Evolutionary conservation across 169 alveolate genomes (phyloP).

Genomic region (Cryptosporidium meleagridis): DNA sequence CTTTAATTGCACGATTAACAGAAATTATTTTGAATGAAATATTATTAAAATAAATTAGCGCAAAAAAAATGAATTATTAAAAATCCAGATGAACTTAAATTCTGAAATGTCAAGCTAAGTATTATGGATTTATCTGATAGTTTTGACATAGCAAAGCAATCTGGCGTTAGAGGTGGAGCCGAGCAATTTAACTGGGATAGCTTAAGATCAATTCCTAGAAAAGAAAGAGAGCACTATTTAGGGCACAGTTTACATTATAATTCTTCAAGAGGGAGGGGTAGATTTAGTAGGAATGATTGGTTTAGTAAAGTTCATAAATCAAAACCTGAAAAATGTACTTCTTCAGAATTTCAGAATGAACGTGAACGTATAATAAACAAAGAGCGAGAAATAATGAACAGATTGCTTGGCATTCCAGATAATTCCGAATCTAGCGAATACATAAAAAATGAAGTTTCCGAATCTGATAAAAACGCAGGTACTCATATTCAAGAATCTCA

Average conservation of each 20-base stretch:
- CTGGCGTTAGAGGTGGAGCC: slow-evolving; percentile 52
- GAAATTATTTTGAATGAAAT: neutral
- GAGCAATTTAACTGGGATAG: slow-evolving; percentile 40
- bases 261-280: neutral
- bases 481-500: neutral
- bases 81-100: neutral
- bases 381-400: slow-evolving; percentile 20
- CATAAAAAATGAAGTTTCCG: neutral
- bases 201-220: slow-evolving; percentile 55
- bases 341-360: slow-evolving; percentile 7
- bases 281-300: slow-evolving; percentile 13
- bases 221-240: slow-evolving; percentile 63
- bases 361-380: neutral
- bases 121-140: slow-evolving; percentile 38
- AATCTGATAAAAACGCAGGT: neutral
- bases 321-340: neutral
- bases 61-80: neutral
- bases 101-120: neutral
- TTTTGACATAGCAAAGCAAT: neutral
- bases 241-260: slow-evolving; percentile 40
- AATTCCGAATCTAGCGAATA: neutral
- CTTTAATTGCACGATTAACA: neutral
- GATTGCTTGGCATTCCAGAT: slow-evolving; percentile 8
- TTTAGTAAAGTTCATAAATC: neutral
- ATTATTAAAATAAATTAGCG: neutral